Evolutionary conservation across 2,329 filamentous ascomycete species (phyloP).

Genomic region (Stachybotrys echinatus): DNA sequence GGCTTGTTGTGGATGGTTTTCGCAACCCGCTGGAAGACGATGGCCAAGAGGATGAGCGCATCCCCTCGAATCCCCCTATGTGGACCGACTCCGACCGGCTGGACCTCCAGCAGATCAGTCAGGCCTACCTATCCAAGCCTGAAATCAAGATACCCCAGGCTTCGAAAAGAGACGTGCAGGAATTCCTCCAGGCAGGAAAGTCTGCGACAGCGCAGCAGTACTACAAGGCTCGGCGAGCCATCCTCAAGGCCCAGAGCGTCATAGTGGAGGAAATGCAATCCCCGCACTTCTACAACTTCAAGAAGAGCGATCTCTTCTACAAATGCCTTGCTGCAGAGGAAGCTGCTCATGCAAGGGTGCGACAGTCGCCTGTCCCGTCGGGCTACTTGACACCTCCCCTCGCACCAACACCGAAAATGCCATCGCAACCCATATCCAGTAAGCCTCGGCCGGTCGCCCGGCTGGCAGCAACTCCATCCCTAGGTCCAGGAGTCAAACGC

Average conservation of each 20-base stretch:
- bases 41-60: conserved; percentile 57
- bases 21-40: conserved; percentile 87
- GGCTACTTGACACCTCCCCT: conserved; percentile 6
- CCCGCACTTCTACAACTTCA: conserved; percentile 78
- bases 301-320: conserved; percentile 89
- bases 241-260: conserved; percentile 75
- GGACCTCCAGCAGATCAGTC: conserved; percentile 86
- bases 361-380: neutral
- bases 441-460: conserved; percentile 38
- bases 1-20: conserved; percentile 95
- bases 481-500: conserved; percentile 31
- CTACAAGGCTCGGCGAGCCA: conserved; percentile 71
- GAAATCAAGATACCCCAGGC: conserved; percentile 73
- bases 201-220: conserved; percentile 77
- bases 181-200: conserved; percentile 74
- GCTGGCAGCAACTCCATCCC: conserved; percentile 29
- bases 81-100: conserved; percentile 83
- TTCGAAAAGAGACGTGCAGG: conserved; percentile 63
- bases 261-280: conserved; percentile 81
- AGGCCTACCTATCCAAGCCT: conserved; percentile 77
- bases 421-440: conserved; percentile 22
- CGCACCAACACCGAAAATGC: conserved; percentile 6
- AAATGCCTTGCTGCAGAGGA: conserved; percentile 93
- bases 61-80: conserved; percentile 54
- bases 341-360: conserved; percentile 36